phyloP scores from a whole-genome alignment of 129 eudicot species.

The Pseudognaphalium luteoalbum region DNA sequence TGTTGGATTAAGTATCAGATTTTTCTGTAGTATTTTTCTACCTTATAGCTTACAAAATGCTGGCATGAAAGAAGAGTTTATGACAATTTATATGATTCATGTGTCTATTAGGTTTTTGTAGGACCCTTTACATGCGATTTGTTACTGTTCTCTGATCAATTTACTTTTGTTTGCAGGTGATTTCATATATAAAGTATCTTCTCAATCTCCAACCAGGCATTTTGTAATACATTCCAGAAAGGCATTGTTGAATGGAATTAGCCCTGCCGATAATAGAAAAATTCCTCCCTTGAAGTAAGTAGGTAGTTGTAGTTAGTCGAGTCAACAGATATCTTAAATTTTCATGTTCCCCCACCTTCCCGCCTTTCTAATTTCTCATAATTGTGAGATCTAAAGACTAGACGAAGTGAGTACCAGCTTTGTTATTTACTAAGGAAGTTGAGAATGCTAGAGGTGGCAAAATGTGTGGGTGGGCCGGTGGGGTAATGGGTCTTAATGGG shows the following conservation, averaged over 20 bases:
- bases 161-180: conserved; percentile 64
- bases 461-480: neutral
- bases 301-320: conserved; percentile 1
- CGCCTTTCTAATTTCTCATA: neutral
- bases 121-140: conserved; percentile 14
- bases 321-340: conserved; percentile 14
- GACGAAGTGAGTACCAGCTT: neutral
- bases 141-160: conserved; percentile 3
- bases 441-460: neutral
- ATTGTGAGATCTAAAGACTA: neutral
- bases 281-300: conserved; percentile 93
- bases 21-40: neutral
- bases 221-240: conserved; percentile 86
- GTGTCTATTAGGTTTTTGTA: neutral
- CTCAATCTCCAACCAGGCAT: conserved; percentile 89
- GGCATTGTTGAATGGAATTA: conserved; percentile 94
- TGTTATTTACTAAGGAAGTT: neutral
- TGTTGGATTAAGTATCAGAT: neutral
- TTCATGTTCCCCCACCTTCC: neutral
- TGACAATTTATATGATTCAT: neutral
- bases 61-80: conserved; percentile 11
- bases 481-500: neutral
- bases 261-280: conserved; percentile 88
- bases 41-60: neutral
- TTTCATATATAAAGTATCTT: conserved; percentile 84